Base-by-base conservation (phyloP, 129 eudicot genomes). In the Helianthus tuberosus region DNA sequence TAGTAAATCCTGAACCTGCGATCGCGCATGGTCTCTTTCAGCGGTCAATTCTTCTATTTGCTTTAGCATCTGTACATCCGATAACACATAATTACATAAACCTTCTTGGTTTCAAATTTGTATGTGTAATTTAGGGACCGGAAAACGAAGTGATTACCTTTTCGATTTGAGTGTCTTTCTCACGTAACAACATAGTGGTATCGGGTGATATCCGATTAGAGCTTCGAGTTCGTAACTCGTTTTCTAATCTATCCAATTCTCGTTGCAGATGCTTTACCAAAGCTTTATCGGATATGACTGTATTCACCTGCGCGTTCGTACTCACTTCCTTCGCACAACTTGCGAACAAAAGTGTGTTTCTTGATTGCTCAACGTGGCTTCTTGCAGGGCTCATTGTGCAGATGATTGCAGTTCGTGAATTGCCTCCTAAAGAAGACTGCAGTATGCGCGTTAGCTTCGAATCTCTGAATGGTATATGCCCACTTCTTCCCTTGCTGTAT, bases 351-450 rank as follows among this genome's bases (percentile, higher is more conserved):
- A 95, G 96, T 17, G 99, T 95, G 72, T 95, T 95, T 85, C 97
- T 89, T 50, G 99, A 95, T 76, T 95, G 97, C 86, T 95, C 97
- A 49, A 89, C 96, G 47, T 95, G 96, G 66, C 83, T 82, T 69
- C 95, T 75, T 71, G 99, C 99, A 75, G 99, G 99, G 83, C 99
- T 95, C 99, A 95, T 87, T 35, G 97, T 95, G 73, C 99, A 95
- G 55, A 95, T 95, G 71, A 95, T 87, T 64, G 99, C 99, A 17
- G 99, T 91, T 83, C 92, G 87, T 54, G 96, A 90, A 84, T 91
- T 95, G 69, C 99, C 99, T 76, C 94, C 94, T 72, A 95, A 72
- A 6, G 97, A 95, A 35, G 99, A 85, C 75, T 95, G 97, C 74
- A 95, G 86, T 64, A 95, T 95, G 36, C 97, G 94, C 12, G 99